These are phyloP conservation scores for Chlorokybus atmophyticus DNA, from an alignment of 139 green algal species.

Conservation along the genomic window DNA sequence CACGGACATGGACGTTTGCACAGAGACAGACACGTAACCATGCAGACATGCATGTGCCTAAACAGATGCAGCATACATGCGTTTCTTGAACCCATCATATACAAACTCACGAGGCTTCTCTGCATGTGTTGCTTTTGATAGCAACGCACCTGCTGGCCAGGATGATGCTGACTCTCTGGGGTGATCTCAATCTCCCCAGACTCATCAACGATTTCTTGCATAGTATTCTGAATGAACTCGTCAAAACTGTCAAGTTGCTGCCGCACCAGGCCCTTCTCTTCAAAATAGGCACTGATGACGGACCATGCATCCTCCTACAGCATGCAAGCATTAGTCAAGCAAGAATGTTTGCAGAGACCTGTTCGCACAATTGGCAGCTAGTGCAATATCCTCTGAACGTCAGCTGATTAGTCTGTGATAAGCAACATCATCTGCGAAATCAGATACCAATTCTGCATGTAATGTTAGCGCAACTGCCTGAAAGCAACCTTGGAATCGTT, in stretches of 20 bases:
- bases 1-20: not conserved
- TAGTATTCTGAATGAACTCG: slow-evolving; percentile 83
- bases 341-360: too few species aligned
- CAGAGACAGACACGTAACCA: too few species aligned
- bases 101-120: too few species aligned
- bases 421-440: not conserved
- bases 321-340: slow-evolving; percentile 36
- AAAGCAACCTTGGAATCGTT: slow-evolving; percentile 2
- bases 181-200: slow-evolving; percentile 23
- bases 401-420: not conserved
- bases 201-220: slow-evolving; percentile 52
- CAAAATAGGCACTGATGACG: slow-evolving; percentile 86
- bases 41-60: not conserved
- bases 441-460: not conserved
- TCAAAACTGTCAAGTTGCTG: slow-evolving; percentile 99
- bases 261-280: slow-evolving; percentile 86
- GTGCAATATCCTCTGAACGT: not conserved
- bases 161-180: slow-evolving; percentile 68
- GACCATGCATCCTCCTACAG: slow-evolving; percentile 58
- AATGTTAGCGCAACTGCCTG: not conserved
- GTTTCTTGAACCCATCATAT: too few species aligned
- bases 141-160: slow-evolving; percentile 14
- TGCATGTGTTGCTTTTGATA: not conserved
- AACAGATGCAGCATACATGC: not conserved
- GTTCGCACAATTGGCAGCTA: not conserved